Evolutionary conservation across 164 flowering plant species (phyloP).

Genomic region (Warburgia ugandensis): DNA sequence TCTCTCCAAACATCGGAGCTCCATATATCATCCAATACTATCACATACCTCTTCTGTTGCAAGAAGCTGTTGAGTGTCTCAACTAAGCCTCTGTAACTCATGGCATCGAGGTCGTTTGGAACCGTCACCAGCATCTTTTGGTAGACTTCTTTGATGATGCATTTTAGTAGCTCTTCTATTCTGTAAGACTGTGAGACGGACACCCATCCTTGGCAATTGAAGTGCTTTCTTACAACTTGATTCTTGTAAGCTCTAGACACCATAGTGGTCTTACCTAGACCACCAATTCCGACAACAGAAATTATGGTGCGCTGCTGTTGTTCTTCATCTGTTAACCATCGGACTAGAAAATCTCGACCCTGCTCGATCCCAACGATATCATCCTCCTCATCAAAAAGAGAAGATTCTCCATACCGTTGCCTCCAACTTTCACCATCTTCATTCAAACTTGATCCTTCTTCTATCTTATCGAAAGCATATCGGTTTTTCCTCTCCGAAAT

Average conservation of each 20-base stretch:
- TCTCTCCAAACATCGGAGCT: slow-evolving; percentile 20
- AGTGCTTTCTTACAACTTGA: slow-evolving; percentile 9
- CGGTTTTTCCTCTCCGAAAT: neutral
- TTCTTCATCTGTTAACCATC: slow-evolving; percentile 30
- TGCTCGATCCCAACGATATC: slow-evolving; percentile 41
- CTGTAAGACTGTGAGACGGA: slow-evolving; percentile 20
- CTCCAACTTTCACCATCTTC: neutral
- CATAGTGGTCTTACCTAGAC: slow-evolving; percentile 49
- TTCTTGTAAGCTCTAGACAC: slow-evolving; percentile 23
- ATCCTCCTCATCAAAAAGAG: slow-evolving; percentile 23
- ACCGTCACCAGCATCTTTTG: neutral
- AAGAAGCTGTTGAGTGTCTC: slow-evolving; percentile 18
- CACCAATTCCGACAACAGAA: slow-evolving; percentile 56
- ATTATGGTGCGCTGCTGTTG: slow-evolving; percentile 17
- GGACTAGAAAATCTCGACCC: slow-evolving; percentile 11
- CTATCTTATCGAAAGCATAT: neutral
- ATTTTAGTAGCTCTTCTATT: slow-evolving; percentile 15
- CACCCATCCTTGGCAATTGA: slow-evolving; percentile 30
- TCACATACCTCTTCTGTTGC: slow-evolving; percentile 23
- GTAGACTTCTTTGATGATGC: slow-evolving; percentile 19
- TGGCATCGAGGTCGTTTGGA: slow-evolving; percentile 12
- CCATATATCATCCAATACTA: slow-evolving; percentile 51
- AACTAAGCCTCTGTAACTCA: slow-evolving; percentile 16
- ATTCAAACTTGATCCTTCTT: neutral
- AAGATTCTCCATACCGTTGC: neutral